Evolutionary conservation across 305 asterid species (phyloP).

Genomic region (Caryopteris hybrid): DNA sequence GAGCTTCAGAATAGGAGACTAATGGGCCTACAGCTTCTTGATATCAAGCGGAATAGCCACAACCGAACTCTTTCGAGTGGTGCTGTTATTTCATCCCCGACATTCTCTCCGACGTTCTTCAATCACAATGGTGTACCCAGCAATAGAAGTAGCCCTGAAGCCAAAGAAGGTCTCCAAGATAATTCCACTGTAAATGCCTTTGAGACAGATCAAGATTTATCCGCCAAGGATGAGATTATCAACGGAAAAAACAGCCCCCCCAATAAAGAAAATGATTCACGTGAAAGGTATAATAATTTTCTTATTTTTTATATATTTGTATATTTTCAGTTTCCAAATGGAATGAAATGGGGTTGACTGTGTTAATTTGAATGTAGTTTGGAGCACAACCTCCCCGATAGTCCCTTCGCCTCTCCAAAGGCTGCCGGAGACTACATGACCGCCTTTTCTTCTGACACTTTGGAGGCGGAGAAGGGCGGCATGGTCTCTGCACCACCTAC

Average conservation of each 20-base stretch:
- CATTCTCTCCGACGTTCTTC: conserved; percentile 36
- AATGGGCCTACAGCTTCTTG: conserved; percentile 56
- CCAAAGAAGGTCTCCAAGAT: conserved; percentile 35
- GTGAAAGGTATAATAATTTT: conserved; percentile 37
- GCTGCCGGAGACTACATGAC: conserved; percentile 30
- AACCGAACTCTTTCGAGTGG: conserved; percentile 55
- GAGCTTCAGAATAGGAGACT: conserved; percentile 61
- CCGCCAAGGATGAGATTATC: conserved; percentile 23
- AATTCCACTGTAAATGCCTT: background rate
- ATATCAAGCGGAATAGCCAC: conserved; percentile 53
- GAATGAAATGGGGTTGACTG: background rate
- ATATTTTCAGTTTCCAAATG: background rate
- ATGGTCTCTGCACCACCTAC: conserved; percentile 20
- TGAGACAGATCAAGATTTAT: conserved; percentile 25
- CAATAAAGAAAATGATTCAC: conserved; percentile 31
- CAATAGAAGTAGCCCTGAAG: conserved; percentile 40
- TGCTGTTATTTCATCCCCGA: conserved; percentile 37
- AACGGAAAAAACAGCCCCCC: conserved; percentile 30
- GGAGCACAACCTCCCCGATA: conserved; percentile 76
- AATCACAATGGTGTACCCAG: conserved; percentile 22
- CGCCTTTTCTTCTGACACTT: conserved; percentile 24
- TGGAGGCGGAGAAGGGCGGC: conserved; percentile 26
- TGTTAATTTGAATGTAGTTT: conserved; percentile 24
- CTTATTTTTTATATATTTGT: no score
- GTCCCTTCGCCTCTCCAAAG: conserved; percentile 67